Base-by-base conservation (phyloP, 306 rosid genomes). In the Fragaria vesca region DNA sequence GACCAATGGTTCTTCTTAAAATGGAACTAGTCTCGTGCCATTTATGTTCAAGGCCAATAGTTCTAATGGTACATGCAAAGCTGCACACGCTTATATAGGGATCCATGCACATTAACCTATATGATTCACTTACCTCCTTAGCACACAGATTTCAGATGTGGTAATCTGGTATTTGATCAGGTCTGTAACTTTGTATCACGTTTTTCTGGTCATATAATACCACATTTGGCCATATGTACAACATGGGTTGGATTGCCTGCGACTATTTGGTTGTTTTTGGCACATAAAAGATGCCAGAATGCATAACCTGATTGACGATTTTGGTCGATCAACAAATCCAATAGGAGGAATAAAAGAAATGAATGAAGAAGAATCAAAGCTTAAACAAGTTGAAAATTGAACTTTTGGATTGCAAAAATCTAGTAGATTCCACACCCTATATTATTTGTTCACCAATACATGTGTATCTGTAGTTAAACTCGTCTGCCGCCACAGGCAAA, bases 341-440 rank as follows among this genome's bases (percentile, higher is more conserved):
- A 20, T 54, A 6, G 12, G 28, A 51, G 57, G 28, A 55, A 57
- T 3, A 21, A 3, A 21, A n/a, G 30, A 21, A 57, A n/a, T 55
- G 63, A 73, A 24, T 24, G 26, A 24, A 24, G 26, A 24, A 24
- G 26, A 24, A 3, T 38, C 20, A 40, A 12, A 30, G 51, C 38
- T 15, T 7, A 38, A 38, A 38, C 18, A 20, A 28, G 48, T 45
- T 69, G 26, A 6, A 9, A 57, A 42, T 0, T 36, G 0, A 42
- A 11, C 67, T 43, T 67, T 30, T 4, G 16, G 43, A 12, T n/a
- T 7, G 40, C 69, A 69, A 30, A 38, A 80, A 57, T 16, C 61
- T 74, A 42, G 5, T 21, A 65, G 51, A 42, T 54, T 68, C 63
- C 83, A 73, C 66, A 68, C 34, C 57, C 77, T 62, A 65, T 26